Base-by-base conservation (phyloP, 139 green algal genomes). In the Chlorella vulgaris region DNA sequence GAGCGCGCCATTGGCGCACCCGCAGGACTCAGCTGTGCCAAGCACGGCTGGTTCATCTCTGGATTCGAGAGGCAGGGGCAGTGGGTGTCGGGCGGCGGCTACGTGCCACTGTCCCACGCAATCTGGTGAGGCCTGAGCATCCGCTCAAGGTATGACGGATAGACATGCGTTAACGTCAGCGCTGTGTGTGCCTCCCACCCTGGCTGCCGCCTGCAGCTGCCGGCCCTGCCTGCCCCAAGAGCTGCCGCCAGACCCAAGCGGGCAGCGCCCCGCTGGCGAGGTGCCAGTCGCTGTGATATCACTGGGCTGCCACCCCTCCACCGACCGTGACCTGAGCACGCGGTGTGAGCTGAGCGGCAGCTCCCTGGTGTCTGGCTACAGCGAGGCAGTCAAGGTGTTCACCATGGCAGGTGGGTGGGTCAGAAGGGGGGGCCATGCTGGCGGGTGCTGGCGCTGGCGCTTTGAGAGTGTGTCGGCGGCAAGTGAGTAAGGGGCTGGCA, bases 101-200 rank as follows among this genome's bases (percentile, higher is more conserved):
- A 85, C 21, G 92, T 96, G 4, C 92, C 92, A 0, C 79, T 96
- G 22, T 95, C 91, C 6, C 84, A 81, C 13, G 92, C 92, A 24
- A 80, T 94, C 35, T 96, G 92, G n/a, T n/a, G n/a, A n/a, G n/a
- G n/a, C n/a, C n/a, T n/a, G n/a, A n/a, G n/a, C n/a, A n/a, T n/a
- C n/a, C n/a, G n/a, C n/a, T n/a, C n/a, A n/a, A n/a, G n/a, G n/a
- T n/a, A n/a, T n/a, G n/a, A n/a, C n/a, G n/a, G n/a, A n/a, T n/a
- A n/a, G n/a, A n/a, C n/a, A n/a, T n/a, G n/a, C n/a, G n/a, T n/a
- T n/a, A n/a, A n/a, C n/a, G n/a, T n/a, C n/a, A n/a, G n/a, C n/a
- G n/a, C n/a, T n/a, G n/a, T n/a, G n/a, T n/a, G n/a, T n/a, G n/a
- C n/a, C n/a, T n/a, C n/a, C n/a, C n/a, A n/a, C n/a, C n/a, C n/a